Percentiles rank a stretch among this genome's conserved stretches.
Evolutionary conservation across 2,329 filamentous ascomycete genomes (phyloP).

Genomic region (Venturia aucupariae): DNA sequence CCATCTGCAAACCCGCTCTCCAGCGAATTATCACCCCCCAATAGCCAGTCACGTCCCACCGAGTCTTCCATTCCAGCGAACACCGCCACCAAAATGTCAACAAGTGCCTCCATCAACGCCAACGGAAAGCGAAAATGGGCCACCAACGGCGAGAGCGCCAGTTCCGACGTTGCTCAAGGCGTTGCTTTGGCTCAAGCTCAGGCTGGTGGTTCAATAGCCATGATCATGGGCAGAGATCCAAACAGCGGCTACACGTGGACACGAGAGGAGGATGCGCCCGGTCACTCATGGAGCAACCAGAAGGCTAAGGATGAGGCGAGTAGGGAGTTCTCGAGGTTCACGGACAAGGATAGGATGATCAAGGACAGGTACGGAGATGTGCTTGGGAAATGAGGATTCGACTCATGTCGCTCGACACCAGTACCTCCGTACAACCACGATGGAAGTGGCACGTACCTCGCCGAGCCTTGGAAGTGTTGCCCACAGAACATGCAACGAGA

Average conservation of each 20-base stretch:
- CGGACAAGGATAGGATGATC: constrained; percentile 14
- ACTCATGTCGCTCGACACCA: not conserved
- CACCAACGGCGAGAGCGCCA: constrained; percentile 38
- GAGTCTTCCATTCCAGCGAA: constrained; percentile 59
- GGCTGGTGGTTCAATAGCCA: constrained; percentile 49
- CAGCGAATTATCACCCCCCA: constrained; percentile 42
- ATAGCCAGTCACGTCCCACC: constrained; percentile 63
- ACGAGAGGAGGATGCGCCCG: constrained; percentile 57
- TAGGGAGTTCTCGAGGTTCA: constrained; percentile 3
- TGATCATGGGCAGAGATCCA: constrained; percentile 58
- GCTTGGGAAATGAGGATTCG: constrained; percentile 16
- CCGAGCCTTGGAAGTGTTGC: not conserved
- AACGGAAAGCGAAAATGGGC: constrained; percentile 62
- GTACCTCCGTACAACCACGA: not conserved
- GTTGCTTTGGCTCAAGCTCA: constrained; percentile 72
- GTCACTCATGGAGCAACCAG: constrained; percentile 11
- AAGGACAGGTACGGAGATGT: constrained; percentile 17
- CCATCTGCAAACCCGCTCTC: constrained; percentile 23
- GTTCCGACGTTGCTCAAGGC: constrained; percentile 63
- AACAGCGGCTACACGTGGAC: constrained; percentile 41
- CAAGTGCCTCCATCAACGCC: constrained; percentile 67
- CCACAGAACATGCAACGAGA: not conserved
- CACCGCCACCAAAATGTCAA: constrained; percentile 52
- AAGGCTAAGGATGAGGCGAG: constrained; percentile 12
- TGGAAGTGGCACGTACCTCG: no score